A percentile compares a stretch with the other conserved stretches of the same genome.
Evolutionary conservation across 345 rosid genomes (phyloP).

Genomic region (Acer yangbiense): DNA sequence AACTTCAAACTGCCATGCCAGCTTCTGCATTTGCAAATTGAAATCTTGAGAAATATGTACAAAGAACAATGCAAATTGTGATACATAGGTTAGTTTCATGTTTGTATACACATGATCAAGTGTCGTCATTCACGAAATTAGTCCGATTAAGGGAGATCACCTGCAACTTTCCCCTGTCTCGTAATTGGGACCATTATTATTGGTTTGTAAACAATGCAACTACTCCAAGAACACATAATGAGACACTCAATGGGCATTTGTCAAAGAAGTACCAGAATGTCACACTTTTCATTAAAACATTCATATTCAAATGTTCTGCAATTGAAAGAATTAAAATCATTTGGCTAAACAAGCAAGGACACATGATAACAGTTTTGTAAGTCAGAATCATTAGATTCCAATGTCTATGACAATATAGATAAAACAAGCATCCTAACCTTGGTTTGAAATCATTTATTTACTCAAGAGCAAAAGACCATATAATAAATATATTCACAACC

Average conservation of each 20-base stretch:
- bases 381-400: too few relatives aligned
- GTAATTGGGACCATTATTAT: neutral
- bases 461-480: neutral
- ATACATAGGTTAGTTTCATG: neutral
- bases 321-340: neutral
- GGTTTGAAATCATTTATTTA: neutral
- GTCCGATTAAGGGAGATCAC: neutral
- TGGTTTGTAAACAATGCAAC: neutral
- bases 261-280: neutral
- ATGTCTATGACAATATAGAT: neutral
- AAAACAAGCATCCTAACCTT: neutral
- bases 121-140: neutral
- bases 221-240: neutral
- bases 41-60: neutral
- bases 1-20: constrained; percentile 3
- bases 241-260: neutral
- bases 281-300: neutral
- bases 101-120: neutral
- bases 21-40: neutral
- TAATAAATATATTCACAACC: neutral
- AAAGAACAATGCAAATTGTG: neutral
- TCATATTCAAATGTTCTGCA: neutral
- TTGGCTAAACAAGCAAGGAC: neutral
- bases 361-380: too few relatives aligned
- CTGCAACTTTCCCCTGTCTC: neutral